Evolutionary conservation across 176 grass and related monocot genomes (phyloP), one percentile per base, ranked within the genome.

Genomic region (Musa acuminata): DNA sequence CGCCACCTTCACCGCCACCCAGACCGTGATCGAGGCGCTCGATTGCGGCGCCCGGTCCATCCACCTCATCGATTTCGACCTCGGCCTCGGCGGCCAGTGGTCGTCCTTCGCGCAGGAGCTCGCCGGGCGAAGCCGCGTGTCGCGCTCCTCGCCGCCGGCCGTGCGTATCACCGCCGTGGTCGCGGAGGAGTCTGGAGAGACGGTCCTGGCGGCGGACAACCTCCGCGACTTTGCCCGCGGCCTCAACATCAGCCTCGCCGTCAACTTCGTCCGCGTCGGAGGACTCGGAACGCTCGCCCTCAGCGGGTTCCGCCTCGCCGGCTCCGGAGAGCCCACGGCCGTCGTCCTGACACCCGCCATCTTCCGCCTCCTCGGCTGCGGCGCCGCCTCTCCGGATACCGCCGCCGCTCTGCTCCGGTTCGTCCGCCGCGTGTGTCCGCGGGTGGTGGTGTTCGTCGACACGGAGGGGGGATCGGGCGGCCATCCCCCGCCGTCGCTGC

Each of bases 41-140:
- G 84, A 90, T 29, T 76, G 64, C n/a, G 57, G 65, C 16, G 55
- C 81, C 6, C 69, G 55, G 23, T 86, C 87, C 7, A 80, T 90
- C 74, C 87, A 90, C 73, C 50, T 90, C 62, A 63, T 90, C 16
- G 84, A 90, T 69, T 90, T 90, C 49, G 87, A 90, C 63, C 78
- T 90, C 1, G 87, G 87, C 9, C 81, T 90, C 7, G 87, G 87
- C 2, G 84, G 87, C 43, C 87, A 90, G 71, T 90, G 87, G 87
- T 90, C 87, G 21, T 90, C 87, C 68, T 90, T 90, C 75, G 57
- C 81, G 24, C 84, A 90, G 65, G 84, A 82, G 50, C 67, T 86
- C 17, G 84, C 87, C 9, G 74, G 81, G 0, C 77, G 80, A 27
- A 73, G 87, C 62, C 81, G 67, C 12, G 24, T 75, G 2, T 24